Conservation (phyloP, 2,329 filamentous ascomycete genomes). For the Fusarium fujikuroi region DNA sequence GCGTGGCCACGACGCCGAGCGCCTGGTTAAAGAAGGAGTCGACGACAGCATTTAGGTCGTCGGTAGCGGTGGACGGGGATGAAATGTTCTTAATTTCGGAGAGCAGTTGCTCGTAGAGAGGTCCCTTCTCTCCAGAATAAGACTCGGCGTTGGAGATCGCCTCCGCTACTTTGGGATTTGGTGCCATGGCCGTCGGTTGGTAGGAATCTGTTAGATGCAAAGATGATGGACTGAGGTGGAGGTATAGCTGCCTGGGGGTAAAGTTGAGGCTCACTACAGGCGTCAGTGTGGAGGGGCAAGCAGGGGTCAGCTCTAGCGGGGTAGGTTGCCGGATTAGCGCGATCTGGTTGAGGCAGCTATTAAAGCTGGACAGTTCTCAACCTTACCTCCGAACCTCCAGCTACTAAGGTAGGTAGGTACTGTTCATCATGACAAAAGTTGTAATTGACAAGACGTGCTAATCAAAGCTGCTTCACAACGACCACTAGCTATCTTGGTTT, state of each 20-base stretch:
- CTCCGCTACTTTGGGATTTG: constrained; percentile 54
- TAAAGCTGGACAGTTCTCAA: background rate
- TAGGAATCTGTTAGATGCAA: background rate
- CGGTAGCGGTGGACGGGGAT: constrained; percentile 51
- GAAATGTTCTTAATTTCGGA: constrained; percentile 55
- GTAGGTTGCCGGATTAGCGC: constrained; percentile 32
- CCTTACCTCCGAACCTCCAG: too few relatives aligned
- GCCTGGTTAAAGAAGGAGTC: constrained; percentile 74
- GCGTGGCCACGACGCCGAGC: constrained; percentile 80
- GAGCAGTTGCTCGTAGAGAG: constrained; percentile 60
- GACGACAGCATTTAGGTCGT: constrained; percentile 75
- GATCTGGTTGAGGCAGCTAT: constrained; percentile 8
- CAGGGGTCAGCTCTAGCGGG: constrained; percentile 41
- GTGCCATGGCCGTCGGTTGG: constrained; percentile 48
- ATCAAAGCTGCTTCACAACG: too few relatives aligned
- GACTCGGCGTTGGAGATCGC: constrained; percentile 56
- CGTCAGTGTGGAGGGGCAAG: constrained; percentile 37
- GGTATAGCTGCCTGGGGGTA: constrained; percentile 31
- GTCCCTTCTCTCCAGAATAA: constrained; percentile 54
- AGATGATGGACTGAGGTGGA: constrained; percentile 20
- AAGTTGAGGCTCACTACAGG: constrained; percentile 31
- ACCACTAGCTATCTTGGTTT: background rate
- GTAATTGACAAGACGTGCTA: background rate
- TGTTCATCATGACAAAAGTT: background rate
- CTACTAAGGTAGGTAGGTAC: too few relatives aligned